phyloP scores from a whole-genome alignment of 805 yeast genomes.

The Starmerella geochares region DNA sequence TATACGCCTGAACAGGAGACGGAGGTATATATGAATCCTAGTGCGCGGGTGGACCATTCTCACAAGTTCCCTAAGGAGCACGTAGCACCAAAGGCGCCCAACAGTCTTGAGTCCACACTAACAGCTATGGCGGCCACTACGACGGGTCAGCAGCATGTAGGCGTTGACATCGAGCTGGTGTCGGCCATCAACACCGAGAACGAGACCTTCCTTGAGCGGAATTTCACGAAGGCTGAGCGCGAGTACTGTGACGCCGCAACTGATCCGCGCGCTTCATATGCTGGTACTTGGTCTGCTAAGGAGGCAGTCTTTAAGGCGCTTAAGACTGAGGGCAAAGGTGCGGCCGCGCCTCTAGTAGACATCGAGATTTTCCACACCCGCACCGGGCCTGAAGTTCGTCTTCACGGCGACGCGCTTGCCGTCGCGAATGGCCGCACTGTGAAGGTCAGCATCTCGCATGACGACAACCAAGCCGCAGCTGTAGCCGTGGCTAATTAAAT shows the following conservation, averaged over 20 bases:
- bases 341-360: slow-evolving; percentile 85
- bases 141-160: slow-evolving; percentile 63
- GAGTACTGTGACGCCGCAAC: slow-evolving; percentile 67
- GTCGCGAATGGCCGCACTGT: slow-evolving; percentile 62
- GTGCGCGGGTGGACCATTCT: slow-evolving; percentile 54
- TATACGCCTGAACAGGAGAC: slow-evolving; percentile 80
- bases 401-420: slow-evolving; percentile 64
- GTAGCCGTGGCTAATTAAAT: slow-evolving; percentile 55
- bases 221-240: slow-evolving; percentile 75
- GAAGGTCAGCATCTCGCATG: slow-evolving; percentile 88
- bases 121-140: slow-evolving; percentile 32
- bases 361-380: slow-evolving; percentile 72
- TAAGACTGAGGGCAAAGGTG: slow-evolving; percentile 82
- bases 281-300: slow-evolving; percentile 99
- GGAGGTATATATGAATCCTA: slow-evolving; percentile 89
- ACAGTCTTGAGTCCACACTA: slow-evolving; percentile 30
- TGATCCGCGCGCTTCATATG: slow-evolving; percentile 75
- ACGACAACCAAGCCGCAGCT: slow-evolving; percentile 94
- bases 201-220: slow-evolving; percentile 82
- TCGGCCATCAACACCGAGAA: slow-evolving; percentile 74
- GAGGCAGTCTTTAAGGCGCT: slow-evolving; percentile 97
- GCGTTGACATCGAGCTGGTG: slow-evolving; percentile 92
- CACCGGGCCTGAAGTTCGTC: slow-evolving; percentile 72
- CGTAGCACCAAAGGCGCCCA: slow-evolving; percentile 26
- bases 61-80: slow-evolving; percentile 17